Base-by-base conservation (phyloP, 768 basidiomycete species). In the Pleurotus pulmonarius region DNA sequence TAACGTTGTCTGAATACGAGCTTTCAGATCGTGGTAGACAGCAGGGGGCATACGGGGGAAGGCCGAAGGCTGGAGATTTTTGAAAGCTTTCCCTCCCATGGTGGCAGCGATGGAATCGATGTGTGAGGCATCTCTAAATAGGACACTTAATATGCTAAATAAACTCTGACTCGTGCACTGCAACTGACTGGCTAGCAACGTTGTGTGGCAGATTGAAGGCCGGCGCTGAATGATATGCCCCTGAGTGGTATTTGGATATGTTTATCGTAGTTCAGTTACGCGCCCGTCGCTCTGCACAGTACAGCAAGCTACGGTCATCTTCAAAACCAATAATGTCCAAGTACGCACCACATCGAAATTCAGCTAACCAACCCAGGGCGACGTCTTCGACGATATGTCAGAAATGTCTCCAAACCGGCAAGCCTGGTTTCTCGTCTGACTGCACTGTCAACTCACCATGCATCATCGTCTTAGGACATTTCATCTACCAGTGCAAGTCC, bases 401-500 rank as follows among this genome's bases (percentile, higher is more conserved):
- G 68, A 93, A 90, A 71, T 94, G 92, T 61, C 78, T 94, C 16
- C 73, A 77, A 29, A 77, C 79, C 67, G 90, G 90, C 29, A 34
- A 34, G 29, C 86, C 29, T 55, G 75, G 65, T 59, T 40, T 15
- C 11, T 16, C 16, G 9, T 40, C 18, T 34, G 38, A 26, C n/a
- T n/a, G 18, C 11, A 5, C 24, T 13, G 9, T 22, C 24, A 37
- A n/a, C 12, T 57, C 45, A 8, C 37, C 20, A 46, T 55, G n/a
- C 47, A 3, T 15, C n/a, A 26, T 1, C 13, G 55, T 29, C 7
- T 64, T 65, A 86, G 94, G 94, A 0, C 95, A 97, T 70, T 95
- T 87, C 68, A 97, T 86, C 11, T 98, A 87, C 66, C 83, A 97
- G 73, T 98, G 95, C 81, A 92, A 92, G 70, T 78, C 80, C 15